Evolutionary conservation across 345 rosid species (phyloP).

Genomic region (Lepidium didymum): DNA sequence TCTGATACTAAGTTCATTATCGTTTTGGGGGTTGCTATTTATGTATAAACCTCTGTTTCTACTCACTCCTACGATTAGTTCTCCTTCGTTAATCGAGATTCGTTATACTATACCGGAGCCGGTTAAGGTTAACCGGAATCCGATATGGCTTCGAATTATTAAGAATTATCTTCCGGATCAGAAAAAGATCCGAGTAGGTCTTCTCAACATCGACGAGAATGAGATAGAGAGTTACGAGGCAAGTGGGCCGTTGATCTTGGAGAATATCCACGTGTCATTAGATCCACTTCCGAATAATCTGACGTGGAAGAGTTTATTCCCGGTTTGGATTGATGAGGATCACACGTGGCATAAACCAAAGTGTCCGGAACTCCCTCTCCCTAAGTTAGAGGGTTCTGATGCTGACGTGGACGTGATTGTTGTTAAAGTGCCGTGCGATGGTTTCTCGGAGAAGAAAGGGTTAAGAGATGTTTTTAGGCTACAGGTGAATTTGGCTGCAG

Average conservation of each 20-base stretch:
- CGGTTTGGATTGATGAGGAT: constrained; percentile 76
- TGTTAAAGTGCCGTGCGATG: constrained; percentile 55
- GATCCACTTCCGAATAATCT: constrained; percentile 28
- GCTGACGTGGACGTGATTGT: constrained; percentile 54
- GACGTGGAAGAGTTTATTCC: constrained; percentile 60
- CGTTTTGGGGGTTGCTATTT: constrained; percentile 32
- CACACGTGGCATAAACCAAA: constrained; percentile 19
- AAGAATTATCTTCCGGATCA: constrained; percentile 17
- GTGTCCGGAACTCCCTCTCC: constrained; percentile 76
- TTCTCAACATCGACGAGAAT: constrained; percentile 36
- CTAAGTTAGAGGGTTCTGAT: constrained; percentile 24
- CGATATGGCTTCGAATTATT: constrained; percentile 39
- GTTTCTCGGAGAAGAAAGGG: constrained; percentile 28
- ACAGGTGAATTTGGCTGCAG: constrained; percentile 77
- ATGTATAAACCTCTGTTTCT: constrained; percentile 22
- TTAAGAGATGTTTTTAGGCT: constrained; percentile 62
- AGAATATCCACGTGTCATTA: constrained; percentile 37
- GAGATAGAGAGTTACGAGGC: constrained; percentile 7
- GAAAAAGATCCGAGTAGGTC: constrained; percentile 46
- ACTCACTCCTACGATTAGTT: constrained; percentile 6
- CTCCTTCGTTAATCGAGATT: constrained; percentile 15
- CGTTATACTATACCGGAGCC: background rate
- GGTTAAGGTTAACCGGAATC: constrained; percentile 2
- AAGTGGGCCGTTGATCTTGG: constrained; percentile 1
- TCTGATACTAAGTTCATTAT: constrained; percentile 34